Evolutionary conservation across 1,139 yeast genomes (phyloP).

Genomic region (Geotrichum australiense): DNA sequence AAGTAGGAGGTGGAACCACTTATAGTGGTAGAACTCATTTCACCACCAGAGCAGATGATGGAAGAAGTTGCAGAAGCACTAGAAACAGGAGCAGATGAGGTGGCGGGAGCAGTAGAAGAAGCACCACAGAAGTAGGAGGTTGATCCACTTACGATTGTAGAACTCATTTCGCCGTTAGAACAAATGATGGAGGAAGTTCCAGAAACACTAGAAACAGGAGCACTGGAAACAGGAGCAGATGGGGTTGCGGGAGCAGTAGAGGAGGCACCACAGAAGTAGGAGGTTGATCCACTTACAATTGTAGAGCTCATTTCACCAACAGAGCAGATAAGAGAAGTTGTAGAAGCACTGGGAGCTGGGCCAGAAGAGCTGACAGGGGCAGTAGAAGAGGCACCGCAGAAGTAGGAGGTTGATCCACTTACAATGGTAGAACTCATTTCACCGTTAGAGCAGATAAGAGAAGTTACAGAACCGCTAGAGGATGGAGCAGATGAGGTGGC

Average conservation of each 20-base stretch:
- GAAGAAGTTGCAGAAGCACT: constrained; percentile 3
- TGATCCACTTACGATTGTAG: too few relatives aligned
- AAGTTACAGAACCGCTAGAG: not conserved
- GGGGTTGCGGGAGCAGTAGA: not conserved
- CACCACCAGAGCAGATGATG: not conserved
- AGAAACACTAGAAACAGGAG: not conserved
- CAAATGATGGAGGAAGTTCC: too few relatives aligned
- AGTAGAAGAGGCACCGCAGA: too few relatives aligned
- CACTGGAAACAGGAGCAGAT: not conserved
- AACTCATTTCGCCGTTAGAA: too few relatives aligned
- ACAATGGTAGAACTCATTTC: too few relatives aligned
- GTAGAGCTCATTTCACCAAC: too few relatives aligned
- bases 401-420: too few relatives aligned
- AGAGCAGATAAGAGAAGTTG: too few relatives aligned
- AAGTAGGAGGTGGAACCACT: not conserved
- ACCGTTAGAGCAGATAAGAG: too few relatives aligned
- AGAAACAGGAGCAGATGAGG: not conserved
- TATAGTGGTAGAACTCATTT: not conserved
- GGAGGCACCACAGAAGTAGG: not conserved
- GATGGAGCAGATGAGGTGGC: not conserved
- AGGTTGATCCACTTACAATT: too few relatives aligned
- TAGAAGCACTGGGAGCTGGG: too few relatives aligned
- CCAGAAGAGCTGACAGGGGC: not conserved
- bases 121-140: too few relatives aligned
- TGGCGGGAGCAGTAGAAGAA: not conserved